Evolutionary conservation across 495 filamentous ascomycete species (phyloP).

Genomic region (Ascodesmis nigricans): DNA sequence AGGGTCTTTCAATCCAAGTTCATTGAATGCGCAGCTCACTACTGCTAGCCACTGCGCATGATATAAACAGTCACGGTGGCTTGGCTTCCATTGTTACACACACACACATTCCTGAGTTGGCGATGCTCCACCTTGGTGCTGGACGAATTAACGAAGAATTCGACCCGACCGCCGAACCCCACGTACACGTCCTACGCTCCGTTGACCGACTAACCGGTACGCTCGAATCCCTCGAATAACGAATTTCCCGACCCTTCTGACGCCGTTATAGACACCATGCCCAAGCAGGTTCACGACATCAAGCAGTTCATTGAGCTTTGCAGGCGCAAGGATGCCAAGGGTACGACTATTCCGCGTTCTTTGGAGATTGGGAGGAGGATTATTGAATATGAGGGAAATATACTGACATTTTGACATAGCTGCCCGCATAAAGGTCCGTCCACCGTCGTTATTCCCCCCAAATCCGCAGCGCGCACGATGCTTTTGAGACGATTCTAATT

Average conservation of each 20-base stretch:
- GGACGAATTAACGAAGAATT: constrained; percentile 2
- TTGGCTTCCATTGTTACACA: constrained; percentile 2
- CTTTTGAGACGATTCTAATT: constrained; percentile 1
- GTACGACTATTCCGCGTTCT: constrained; percentile 29
- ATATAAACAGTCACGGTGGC: background rate
- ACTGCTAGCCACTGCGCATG: background rate
- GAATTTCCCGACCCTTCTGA: constrained; percentile 17
- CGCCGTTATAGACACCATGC: constrained; percentile 36
- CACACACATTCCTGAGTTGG: constrained; percentile 10
- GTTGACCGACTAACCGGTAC: constrained; percentile 10
- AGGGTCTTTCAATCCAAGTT: too few species aligned
- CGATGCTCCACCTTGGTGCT: constrained; percentile 4
- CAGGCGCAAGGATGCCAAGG: constrained; percentile 93
- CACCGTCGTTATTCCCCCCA: background rate
- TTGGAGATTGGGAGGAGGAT: background rate
- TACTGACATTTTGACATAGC: constrained; percentile 10
- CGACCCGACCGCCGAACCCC: constrained; percentile 11
- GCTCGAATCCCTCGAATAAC: constrained; percentile 19
- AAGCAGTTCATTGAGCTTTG: constrained; percentile 99
- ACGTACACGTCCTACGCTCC: too few species aligned
- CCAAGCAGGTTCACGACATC: constrained; percentile 95
- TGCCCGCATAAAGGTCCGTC: constrained; percentile 21
- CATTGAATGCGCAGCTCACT: too few species aligned
- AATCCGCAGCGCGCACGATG: constrained; percentile 1
- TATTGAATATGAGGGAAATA: constrained; percentile 1